Evolutionary conservation across 495 filamentous ascomycete species (phyloP).

Genomic region (Neurospora sp.): DNA sequence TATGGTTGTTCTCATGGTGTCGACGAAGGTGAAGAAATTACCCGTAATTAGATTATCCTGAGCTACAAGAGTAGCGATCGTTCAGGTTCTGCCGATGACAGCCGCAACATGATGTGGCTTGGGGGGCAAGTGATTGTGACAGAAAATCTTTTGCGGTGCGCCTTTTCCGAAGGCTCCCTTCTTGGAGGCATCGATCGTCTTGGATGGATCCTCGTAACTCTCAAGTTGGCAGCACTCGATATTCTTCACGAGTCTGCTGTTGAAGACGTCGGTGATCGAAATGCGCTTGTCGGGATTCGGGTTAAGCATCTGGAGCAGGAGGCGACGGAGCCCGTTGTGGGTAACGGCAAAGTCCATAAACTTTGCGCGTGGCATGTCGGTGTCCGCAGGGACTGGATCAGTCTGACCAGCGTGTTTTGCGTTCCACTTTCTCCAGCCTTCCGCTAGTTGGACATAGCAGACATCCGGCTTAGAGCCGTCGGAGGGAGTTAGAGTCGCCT

Average conservation of each 20-base stretch:
- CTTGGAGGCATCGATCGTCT: conserved; percentile 42
- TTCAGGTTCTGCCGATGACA: neutral
- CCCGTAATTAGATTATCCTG: neutral
- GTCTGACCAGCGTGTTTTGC: conserved; percentile 35
- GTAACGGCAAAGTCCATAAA: conserved; percentile 42
- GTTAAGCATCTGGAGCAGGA: conserved; percentile 69
- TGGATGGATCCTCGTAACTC: conserved; percentile 42
- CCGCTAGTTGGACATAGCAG: conserved; percentile 46
- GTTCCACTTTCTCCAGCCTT: conserved; percentile 55
- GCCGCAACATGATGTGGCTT: conserved; percentile 16
- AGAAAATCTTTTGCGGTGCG: conserved; percentile 32
- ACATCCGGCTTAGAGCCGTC: conserved; percentile 14
- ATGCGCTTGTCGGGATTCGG: conserved; percentile 57
- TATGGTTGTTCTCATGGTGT: neutral
- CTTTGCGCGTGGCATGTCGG: conserved; percentile 40
- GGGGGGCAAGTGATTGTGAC: conserved; percentile 39
- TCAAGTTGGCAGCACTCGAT: conserved; percentile 65
- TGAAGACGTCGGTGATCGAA: conserved; percentile 50
- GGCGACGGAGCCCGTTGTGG: conserved; percentile 44
- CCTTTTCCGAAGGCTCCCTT: conserved; percentile 31
- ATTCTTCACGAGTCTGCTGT: conserved; percentile 51
- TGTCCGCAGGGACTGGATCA: conserved; percentile 36
- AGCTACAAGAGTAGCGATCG: neutral
- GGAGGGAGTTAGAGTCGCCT: conserved; percentile 24
- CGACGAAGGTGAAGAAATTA: neutral